phyloP scores from a whole-genome alignment of 1,284 basidiomycete genomes.

The Malassezia restricta region DNA sequence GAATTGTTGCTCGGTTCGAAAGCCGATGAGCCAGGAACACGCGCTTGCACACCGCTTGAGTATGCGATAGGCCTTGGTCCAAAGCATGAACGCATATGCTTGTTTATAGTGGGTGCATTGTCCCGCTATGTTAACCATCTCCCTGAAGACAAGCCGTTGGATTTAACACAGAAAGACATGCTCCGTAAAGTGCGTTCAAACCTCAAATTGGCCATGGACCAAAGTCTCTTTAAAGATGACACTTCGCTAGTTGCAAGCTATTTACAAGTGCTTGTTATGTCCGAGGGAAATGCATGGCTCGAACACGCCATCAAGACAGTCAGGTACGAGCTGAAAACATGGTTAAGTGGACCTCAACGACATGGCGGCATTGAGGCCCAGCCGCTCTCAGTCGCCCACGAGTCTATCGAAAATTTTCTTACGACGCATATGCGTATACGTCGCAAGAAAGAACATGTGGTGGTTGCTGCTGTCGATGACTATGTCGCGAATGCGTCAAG shows the following conservation, averaged over 20 bases:
- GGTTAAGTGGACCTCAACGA: not conserved
- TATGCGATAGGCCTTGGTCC: slow-evolving; percentile 36
- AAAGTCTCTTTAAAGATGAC: slow-evolving; percentile 34
- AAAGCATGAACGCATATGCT: slow-evolving; percentile 26
- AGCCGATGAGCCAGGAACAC: not conserved
- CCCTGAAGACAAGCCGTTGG: slow-evolving; percentile 26
- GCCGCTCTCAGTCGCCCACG: slow-evolving; percentile 20
- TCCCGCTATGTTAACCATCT: slow-evolving; percentile 40
- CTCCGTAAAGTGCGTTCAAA: slow-evolving; percentile 37
- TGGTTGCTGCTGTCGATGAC: slow-evolving; percentile 34
- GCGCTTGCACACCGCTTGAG: slow-evolving; percentile 22
- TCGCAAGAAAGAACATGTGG: slow-evolving; percentile 1
- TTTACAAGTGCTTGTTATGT: slow-evolving; percentile 24
- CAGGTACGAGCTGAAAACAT: slow-evolving; percentile 2
- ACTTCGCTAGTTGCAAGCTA: slow-evolving; percentile 33
- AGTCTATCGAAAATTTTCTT: slow-evolving; percentile 29
- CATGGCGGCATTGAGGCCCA: not conserved
- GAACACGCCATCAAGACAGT: slow-evolving; percentile 1
- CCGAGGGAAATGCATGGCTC: slow-evolving; percentile 9
- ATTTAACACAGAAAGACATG: slow-evolving; percentile 15
- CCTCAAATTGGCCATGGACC: slow-evolving; percentile 39
- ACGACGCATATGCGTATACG: slow-evolving; percentile 17
- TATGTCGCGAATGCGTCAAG: slow-evolving; percentile 35
- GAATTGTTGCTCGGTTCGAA: slow-evolving; percentile 30
- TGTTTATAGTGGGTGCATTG: slow-evolving; percentile 36